Evolutionary conservation across 805 yeast species (phyloP).

Genomic region (Sugiyamaella americana): DNA sequence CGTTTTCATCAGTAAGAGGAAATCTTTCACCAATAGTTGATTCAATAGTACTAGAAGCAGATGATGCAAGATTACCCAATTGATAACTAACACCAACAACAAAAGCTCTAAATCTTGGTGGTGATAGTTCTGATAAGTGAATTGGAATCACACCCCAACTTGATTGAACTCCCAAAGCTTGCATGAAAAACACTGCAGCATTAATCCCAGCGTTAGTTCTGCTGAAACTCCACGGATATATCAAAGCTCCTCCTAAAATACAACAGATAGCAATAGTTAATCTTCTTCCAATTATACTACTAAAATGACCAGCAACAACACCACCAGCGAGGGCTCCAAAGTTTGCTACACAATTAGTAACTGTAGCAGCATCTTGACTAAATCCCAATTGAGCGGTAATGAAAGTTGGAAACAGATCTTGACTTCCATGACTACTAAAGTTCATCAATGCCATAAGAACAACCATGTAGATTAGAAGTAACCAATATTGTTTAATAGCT

Average conservation of each 20-base stretch:
- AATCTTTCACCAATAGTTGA: constrained; percentile 54
- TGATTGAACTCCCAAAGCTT: constrained; percentile 56
- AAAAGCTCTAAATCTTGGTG: constrained; percentile 57
- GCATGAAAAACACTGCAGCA: constrained; percentile 59
- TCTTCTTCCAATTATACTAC: constrained; percentile 57
- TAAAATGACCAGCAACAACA: constrained; percentile 48
- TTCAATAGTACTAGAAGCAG: constrained; percentile 68
- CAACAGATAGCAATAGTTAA: constrained; percentile 47
- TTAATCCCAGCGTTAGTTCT: constrained; percentile 41
- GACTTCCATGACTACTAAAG: constrained; percentile 69
- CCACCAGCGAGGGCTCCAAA: constrained; percentile 68
- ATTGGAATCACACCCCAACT: constrained; percentile 71
- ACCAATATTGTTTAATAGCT: constrained; percentile 50
- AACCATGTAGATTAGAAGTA: constrained; percentile 50
- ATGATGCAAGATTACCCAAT: constrained; percentile 65
- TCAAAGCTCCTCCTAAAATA: constrained; percentile 50
- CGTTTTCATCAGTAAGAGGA: constrained; percentile 41
- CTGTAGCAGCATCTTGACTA: constrained; percentile 45
- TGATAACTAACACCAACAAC: constrained; percentile 61
- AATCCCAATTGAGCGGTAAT: constrained; percentile 47
- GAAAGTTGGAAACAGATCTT: constrained; percentile 65
- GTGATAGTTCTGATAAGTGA: constrained; percentile 59
- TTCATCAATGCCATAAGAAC: constrained; percentile 63
- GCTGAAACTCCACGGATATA: constrained; percentile 56
- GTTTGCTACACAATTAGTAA: constrained; percentile 57